Conservation (phyloP, 2,329 filamentous ascomycete species). For the Trichoderma cornu-damae region DNA sequence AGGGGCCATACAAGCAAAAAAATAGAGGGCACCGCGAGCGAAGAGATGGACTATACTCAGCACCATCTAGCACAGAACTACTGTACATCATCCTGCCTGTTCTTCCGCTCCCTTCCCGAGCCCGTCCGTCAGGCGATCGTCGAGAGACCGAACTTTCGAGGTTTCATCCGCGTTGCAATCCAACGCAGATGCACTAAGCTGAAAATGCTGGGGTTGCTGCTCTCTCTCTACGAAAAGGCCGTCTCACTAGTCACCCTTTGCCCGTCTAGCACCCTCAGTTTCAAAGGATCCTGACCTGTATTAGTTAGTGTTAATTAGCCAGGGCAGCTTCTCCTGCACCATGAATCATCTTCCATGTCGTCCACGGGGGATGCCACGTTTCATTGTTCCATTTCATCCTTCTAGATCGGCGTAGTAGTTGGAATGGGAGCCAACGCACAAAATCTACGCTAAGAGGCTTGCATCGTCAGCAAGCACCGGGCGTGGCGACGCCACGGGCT, state of each 20-base stretch:
- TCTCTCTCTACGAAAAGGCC: not conserved
- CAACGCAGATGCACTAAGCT: not conserved
- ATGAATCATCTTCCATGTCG: not conserved
- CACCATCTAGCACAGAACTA: not conserved
- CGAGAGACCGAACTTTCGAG: not conserved
- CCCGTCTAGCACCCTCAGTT: not conserved
- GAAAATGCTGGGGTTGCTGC: not conserved
- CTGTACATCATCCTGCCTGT: not conserved
- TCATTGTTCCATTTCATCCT: constrained; percentile 5
- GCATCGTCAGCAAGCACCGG: constrained; percentile 16
- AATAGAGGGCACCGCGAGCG: too few relatives aligned
- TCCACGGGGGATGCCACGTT: constrained; percentile 9
- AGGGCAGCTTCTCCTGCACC: not conserved
- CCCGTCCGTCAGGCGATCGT: not conserved
- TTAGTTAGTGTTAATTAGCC: not conserved
- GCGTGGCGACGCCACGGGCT: not conserved
- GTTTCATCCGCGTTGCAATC: not conserved
- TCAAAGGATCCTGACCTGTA: not conserved
- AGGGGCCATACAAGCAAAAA: not conserved
- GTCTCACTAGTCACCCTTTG: not conserved
- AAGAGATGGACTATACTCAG: not conserved
- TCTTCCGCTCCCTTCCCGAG: not conserved
- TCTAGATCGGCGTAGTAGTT: not conserved
- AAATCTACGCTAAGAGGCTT: constrained; percentile 2
- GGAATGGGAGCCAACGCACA: not conserved